Evolutionary conservation across 176 grass and related monocot genomes (phyloP).

Genomic region (Ensete glaucum): DNA sequence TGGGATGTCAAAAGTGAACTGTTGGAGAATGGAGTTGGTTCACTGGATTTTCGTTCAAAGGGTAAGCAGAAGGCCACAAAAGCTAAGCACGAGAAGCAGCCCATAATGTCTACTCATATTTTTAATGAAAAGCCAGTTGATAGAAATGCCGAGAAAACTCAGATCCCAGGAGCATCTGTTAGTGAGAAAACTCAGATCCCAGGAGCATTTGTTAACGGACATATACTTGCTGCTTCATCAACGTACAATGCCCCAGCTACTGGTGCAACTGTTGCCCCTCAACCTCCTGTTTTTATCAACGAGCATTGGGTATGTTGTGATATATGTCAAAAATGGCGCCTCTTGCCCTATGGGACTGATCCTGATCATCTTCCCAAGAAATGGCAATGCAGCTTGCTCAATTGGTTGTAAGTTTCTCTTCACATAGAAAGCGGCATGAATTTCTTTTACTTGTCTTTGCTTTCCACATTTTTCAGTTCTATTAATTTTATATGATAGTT

Average conservation of each 20-base stretch:
- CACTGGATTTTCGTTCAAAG: conserved; percentile 32
- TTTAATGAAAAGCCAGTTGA: conserved; percentile 43
- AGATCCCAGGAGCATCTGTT: conserved; percentile 27
- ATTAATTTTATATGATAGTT: conserved; percentile 19
- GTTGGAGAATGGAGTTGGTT: conserved; percentile 39
- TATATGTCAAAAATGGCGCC: conserved; percentile 90
- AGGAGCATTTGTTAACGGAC: conserved; percentile 27
- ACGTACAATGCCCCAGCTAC: conserved; percentile 34
- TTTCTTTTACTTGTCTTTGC: neutral
- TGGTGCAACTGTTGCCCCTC: conserved; percentile 31
- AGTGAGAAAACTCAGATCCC: conserved; percentile 25
- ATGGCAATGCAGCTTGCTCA: conserved; percentile 86
- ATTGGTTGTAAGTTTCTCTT: conserved; percentile 85
- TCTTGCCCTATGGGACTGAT: conserved; percentile 73
- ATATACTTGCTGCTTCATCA: conserved; percentile 37
- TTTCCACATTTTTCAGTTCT: conserved; percentile 21
- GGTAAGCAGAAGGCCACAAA: conserved; percentile 35
- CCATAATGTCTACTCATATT: conserved; percentile 28
- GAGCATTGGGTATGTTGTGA: conserved; percentile 96
- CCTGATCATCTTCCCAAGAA: conserved; percentile 58
- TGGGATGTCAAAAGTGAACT: conserved; percentile 12
- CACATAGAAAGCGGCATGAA: conserved; percentile 3
- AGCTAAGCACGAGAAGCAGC: conserved; percentile 42
- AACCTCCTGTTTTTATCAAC: conserved; percentile 54
- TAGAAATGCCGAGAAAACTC: conserved; percentile 39